Percentiles rank a stretch among this genome's conserved stretches.
These are phyloP conservation scores for Microascus cirrosus DNA, from an alignment of 2,329 filamentous ascomycete genomes.

Conservation along the genomic window DNA sequence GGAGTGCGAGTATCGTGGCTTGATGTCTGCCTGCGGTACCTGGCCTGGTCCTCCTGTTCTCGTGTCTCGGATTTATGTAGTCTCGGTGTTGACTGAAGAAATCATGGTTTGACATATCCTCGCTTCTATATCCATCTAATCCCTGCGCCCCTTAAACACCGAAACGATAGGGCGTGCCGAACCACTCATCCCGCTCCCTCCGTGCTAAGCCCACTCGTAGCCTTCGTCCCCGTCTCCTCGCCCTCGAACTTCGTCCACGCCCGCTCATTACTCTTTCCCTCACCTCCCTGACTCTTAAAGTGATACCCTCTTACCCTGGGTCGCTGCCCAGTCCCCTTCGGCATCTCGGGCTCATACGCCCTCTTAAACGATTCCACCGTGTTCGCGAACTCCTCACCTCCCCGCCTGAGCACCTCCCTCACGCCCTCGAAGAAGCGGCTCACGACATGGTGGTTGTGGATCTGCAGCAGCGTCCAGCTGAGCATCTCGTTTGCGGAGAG, in stretches of 20 bases:
- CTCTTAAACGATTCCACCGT: conserved; percentile 27
- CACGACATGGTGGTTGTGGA: conserved; percentile 76
- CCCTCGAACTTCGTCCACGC: conserved; percentile 48
- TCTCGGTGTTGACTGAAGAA: too few relatives aligned
- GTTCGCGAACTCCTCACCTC: conserved; percentile 48
- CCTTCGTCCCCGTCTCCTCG: background rate
- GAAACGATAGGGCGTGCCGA: background rate
- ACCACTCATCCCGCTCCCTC: background rate
- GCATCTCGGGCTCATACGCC: conserved; percentile 60
- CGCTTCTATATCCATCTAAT: background rate
- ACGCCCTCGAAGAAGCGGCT: conserved; percentile 63
- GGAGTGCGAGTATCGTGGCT: background rate
- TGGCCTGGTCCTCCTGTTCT: background rate
- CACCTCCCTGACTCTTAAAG: conserved; percentile 57
- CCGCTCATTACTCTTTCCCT: conserved; percentile 52
- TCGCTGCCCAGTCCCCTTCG: conserved; percentile 62
- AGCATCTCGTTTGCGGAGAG: conserved; percentile 92
- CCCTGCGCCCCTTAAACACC: background rate
- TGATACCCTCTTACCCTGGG: conserved; percentile 77
- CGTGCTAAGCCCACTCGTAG: background rate
- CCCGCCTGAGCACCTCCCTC: conserved; percentile 48
- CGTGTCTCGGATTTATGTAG: background rate
- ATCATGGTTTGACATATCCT: background rate
- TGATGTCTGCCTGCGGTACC: background rate
- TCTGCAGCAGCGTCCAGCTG: conserved; percentile 82